Evolutionary conservation across 768 basidiomycete species (phyloP), one percentile per base, ranked within the genome.

Genomic region (Agaricus blazei): DNA sequence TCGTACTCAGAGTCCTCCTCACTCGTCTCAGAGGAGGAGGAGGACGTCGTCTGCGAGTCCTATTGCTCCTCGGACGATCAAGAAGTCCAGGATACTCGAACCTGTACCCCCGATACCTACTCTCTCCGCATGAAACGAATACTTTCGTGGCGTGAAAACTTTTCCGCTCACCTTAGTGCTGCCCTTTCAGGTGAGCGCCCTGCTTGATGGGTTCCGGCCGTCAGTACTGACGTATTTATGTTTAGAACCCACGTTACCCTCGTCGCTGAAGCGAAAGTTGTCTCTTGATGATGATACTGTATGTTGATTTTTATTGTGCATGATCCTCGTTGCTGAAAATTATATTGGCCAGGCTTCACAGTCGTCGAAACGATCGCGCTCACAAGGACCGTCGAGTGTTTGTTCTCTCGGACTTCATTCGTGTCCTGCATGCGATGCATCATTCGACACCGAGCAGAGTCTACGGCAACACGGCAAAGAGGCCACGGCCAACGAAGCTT

Each of bases 381-480:
- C 68, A 23, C 67, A 59, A 68, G 67, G 60, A 75, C 66, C 60
- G 71, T 66, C 64, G 60, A 65, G 71, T 53, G 67, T 70, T 47
- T 67, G 57, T 42, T 71, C 74, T 41, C 72, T 83, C 45, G 71
- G 74, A 37, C 75, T 76, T 48, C 81, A 84, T 64, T 77, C 85
- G 2, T 90, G 88, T 74, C 80, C 88, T 27, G 88, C 88, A 8
- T 90, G 88, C 64, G 87, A 90, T 63, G 73, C 81, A 24, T 78
- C 73, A 58, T 90, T 90, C 65, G 67, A 77, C 47, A 79, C 83
- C 9, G 75, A 67, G n/a, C 76, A 83, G 52, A 70, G 76, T 61
- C 77, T 90, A 11, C 77, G 77, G 51, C 79, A 78, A 59, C 88
- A 90, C 63, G 87, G 83, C 23, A 71, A 63, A 40, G 70, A 75